Evolutionary conservation across 192 early-diverging fungal species (phyloP).

Genomic region (Pecoramyces ruminantium): DNA sequence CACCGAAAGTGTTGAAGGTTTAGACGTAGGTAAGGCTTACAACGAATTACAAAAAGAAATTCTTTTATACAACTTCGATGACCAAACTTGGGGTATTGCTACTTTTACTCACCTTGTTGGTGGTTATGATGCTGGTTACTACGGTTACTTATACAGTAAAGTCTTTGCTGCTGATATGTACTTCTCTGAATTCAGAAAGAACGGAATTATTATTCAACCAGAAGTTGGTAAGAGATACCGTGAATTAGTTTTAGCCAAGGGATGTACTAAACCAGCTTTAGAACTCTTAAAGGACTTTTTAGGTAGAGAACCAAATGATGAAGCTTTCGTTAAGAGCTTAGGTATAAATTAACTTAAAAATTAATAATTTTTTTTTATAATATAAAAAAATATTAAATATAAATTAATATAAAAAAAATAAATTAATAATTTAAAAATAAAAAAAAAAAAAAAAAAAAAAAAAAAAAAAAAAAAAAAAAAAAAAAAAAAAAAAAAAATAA

Average conservation of each 20-base stretch:
- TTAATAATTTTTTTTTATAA: too few species aligned
- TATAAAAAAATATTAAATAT: too few species aligned
- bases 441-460: too few species aligned
- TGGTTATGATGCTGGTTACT: conserved; percentile 57
- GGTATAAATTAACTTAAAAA: too few species aligned
- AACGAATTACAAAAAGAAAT: conserved; percentile 18
- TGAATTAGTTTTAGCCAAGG: conserved; percentile 44
- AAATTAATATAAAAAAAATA: too few species aligned
- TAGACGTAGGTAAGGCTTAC: too few species aligned
- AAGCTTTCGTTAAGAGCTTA: conserved; percentile 59
- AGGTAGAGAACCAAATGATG: conserved; percentile 59
- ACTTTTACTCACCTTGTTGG: conserved; percentile 51
- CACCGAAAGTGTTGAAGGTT: too few species aligned
- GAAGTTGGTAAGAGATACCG: conserved; percentile 53
- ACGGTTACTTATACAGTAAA: conserved; percentile 61
- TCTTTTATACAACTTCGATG: conserved; percentile 11
- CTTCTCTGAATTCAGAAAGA: conserved; percentile 42
- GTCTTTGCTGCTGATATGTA: conserved; percentile 72
- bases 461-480: too few species aligned
- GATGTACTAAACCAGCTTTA: conserved; percentile 61
- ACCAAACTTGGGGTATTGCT: conserved; percentile 18
- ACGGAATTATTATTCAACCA: conserved; percentile 30
- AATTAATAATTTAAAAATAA: too few species aligned
- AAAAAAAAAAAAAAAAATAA: too few species aligned
- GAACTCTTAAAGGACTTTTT: conserved; percentile 54